Evolutionary conservation across 176 grass and related monocot genomes (phyloP).

Genomic region (Carex pumila): DNA sequence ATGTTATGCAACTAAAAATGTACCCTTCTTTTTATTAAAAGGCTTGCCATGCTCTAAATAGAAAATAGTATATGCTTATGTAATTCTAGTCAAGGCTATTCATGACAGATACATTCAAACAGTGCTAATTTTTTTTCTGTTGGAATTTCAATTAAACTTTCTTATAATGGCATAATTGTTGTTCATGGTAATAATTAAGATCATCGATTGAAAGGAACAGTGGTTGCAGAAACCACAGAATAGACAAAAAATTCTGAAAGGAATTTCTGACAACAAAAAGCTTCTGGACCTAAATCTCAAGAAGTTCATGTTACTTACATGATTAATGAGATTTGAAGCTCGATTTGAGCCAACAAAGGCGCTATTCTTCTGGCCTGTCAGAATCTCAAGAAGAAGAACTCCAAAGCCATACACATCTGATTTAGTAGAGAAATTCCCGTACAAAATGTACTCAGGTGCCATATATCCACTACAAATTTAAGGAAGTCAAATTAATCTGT

Average conservation of each 20-base stretch:
- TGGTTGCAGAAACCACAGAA: background rate
- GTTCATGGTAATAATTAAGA: background rate
- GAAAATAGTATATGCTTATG: background rate
- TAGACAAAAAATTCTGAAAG: background rate
- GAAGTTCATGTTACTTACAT: background rate
- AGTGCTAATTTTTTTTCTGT: background rate
- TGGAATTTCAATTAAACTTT: background rate
- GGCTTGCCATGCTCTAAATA: background rate
- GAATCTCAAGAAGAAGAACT: conserved; percentile 13
- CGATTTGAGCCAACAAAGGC: background rate
- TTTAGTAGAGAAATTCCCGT: conserved; percentile 12
- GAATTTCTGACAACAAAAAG: background rate
- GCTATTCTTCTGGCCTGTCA: conserved; percentile 16
- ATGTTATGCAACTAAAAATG: background rate
- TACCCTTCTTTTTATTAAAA: background rate
- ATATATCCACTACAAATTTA: conserved; percentile 13
- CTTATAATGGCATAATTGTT: background rate
- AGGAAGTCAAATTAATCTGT: no score
- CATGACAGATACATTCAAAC: background rate
- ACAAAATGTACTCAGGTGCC: conserved; percentile 12
- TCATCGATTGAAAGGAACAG: background rate
- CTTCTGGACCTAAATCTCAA: background rate
- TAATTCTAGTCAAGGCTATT: background rate
- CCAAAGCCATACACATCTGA: conserved; percentile 20
- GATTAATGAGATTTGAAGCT: conserved; percentile 3